phyloP scores from a whole-genome alignment of 169 alveolate species.

The Plasmodium cynomolgi region DNA sequence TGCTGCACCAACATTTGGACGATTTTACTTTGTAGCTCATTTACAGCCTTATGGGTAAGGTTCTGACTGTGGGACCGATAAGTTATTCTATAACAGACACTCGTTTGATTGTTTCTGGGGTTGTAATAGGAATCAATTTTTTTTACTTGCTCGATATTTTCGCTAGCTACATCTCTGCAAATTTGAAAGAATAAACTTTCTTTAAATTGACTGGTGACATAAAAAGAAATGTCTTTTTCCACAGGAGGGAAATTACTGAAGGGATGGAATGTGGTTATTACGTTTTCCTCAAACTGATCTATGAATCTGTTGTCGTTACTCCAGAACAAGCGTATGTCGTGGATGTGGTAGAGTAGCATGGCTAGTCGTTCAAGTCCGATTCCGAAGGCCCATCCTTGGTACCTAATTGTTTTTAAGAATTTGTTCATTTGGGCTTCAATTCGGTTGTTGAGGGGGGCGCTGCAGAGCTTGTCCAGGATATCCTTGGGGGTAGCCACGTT shows the following conservation, averaged over 20 bases:
- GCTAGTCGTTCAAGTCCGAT: slow-evolving; percentile 94
- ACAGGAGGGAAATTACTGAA: slow-evolving; percentile 85
- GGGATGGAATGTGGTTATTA: slow-evolving; percentile 74
- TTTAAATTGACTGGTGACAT: slow-evolving; percentile 44
- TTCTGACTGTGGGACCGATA: slow-evolving; percentile 83
- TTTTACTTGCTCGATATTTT: slow-evolving; percentile 64
- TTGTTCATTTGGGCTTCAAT: slow-evolving; percentile 39
- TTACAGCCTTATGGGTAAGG: slow-evolving; percentile 81
- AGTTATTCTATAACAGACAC: slow-evolving; percentile 82
- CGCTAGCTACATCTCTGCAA: slow-evolving; percentile 72
- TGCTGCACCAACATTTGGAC: slow-evolving; percentile 24
- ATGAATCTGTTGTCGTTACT: slow-evolving; percentile 90
- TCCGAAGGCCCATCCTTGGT: slow-evolving; percentile 95
- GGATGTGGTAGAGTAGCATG: slow-evolving; percentile 90
- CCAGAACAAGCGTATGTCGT: slow-evolving; percentile 95
- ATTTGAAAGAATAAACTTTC: slow-evolving; percentile 44
- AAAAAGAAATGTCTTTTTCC: slow-evolving; percentile 81
- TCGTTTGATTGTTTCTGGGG: slow-evolving; percentile 37
- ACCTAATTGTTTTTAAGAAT: slow-evolving; percentile 75
- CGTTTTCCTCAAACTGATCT: slow-evolving; percentile 81
- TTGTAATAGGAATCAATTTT: slow-evolving; percentile 55
- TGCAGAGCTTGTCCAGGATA: slow-evolving; percentile 27
- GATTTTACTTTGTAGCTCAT: slow-evolving; percentile 76
- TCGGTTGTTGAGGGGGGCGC: slow-evolving; percentile 1
- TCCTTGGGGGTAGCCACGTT: background rate